Evolutionary conservation across 805 yeast species (phyloP), one percentile per base, ranked within the genome.

Genomic region (Saccharomycopsis javanensis): DNA sequence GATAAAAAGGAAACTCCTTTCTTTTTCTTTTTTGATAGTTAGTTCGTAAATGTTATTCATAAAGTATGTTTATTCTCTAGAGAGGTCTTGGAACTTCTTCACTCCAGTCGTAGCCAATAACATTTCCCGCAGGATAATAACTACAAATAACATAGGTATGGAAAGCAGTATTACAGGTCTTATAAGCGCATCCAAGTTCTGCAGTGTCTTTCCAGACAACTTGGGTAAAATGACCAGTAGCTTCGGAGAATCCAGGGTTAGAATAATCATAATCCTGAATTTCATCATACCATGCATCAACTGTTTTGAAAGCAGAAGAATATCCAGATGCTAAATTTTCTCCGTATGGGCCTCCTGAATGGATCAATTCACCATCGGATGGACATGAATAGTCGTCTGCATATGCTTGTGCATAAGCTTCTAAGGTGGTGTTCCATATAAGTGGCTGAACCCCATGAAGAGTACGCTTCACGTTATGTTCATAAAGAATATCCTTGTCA

Each of bases 181-280:
- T 82, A 68, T 74, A 72, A 56, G 85, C 94, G 72, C 96, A 88
- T n/a, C 95, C 96, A 20, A 88, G 58, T 62, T 74, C 69, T 7
- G 82, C 75, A 33, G 88, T 73, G 27, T 72, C 67, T 61, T 75
- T 77, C 96, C 96, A 88, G 28, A 88, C 80, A 50, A 88, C 71
- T 68, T 86, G 92, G 16, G 95, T 86, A 71, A 86, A 88, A 70
- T 88, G 96, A 50, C 92, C 92, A 50, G 90, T 81, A 11, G 70
- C 65, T 31, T 66, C 71, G 50, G 75, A 64, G 69, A 73, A 78
- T 1, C 70, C 73, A 33, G 83, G 81, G 62, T 72, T 72, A 28
- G 75, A 66, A 70, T 76, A 81, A 66, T 78, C 71, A 71, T 83
- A 86, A 6, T 67, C 55, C 51, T 64, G 56, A 56, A 81, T 76